Evolutionary conservation across 805 yeast species (phyloP).

Genomic region (Komagataella pastoris): DNA sequence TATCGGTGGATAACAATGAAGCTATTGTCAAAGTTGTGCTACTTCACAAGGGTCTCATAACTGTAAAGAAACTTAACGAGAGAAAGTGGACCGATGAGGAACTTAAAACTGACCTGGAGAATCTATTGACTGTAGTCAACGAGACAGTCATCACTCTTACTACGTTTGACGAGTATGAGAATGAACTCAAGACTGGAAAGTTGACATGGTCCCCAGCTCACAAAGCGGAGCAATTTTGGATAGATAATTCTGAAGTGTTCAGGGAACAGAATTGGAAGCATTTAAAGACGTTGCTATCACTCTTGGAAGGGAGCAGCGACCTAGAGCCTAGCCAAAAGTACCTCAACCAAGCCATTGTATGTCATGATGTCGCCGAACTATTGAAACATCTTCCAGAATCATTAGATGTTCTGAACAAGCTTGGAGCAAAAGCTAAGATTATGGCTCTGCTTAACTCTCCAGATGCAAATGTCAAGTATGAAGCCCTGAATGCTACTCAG

Average conservation of each 20-base stretch:
- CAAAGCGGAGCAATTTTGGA: slow-evolving; percentile 79
- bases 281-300: slow-evolving; percentile 43
- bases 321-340: slow-evolving; percentile 13
- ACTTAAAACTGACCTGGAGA: slow-evolving; percentile 55
- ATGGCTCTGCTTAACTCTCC: slow-evolving; percentile 75
- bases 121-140: slow-evolving; percentile 45
- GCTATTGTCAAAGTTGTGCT: slow-evolving; percentile 48
- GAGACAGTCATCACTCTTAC: slow-evolving; percentile 70
- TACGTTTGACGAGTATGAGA: slow-evolving; percentile 82
- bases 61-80: slow-evolving; percentile 56
- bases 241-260: slow-evolving; percentile 65
- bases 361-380: slow-evolving; percentile 54
- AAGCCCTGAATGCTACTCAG: slow-evolving; percentile 94
- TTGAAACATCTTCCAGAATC: slow-evolving; percentile 52
- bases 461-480: slow-evolving; percentile 83
- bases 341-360: slow-evolving; percentile 40
- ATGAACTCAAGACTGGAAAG: slow-evolving; percentile 69
- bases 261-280: slow-evolving; percentile 67
- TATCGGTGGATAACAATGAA: slow-evolving; percentile 28
- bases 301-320: slow-evolving; percentile 26
- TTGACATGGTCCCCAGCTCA: slow-evolving; percentile 91
- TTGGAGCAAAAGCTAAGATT: slow-evolving; percentile 60
- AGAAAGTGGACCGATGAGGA: slow-evolving; percentile 95
- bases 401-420: slow-evolving; percentile 33
- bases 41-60: slow-evolving; percentile 61